Base-by-base conservation (phyloP, 2,329 filamentous ascomycete species). In the Botrytis elliptica region DNA sequence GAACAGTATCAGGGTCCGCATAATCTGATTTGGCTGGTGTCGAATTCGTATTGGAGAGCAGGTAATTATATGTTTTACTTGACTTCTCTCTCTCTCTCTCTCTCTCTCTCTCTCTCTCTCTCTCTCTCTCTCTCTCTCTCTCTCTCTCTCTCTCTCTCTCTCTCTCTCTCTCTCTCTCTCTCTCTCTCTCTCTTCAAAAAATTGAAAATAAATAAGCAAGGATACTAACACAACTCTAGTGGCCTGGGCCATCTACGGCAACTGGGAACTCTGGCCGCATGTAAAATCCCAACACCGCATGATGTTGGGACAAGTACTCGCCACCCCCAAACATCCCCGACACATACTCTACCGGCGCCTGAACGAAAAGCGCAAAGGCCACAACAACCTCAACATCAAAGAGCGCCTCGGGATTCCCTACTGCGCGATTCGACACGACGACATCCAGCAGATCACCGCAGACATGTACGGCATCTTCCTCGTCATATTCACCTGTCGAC, bases 221-320 rank as follows among this genome's bases (percentile, higher is more conserved):
- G 2, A 40, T 40, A 1, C 49, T 68, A 57, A 68, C n/a, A 22
- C 38, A 10, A 57, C 5, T 25, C 20, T 6, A 69, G 66, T 69
- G 36, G 66, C 66, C 14, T 69, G 66, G 66, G 40, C 36, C 12
- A 29, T 72, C 14, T 68, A 68, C 59, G 70, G 62, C 5, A 55
- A 72, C 33, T 68, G 64, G 49, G 36, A 62, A 33, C 29, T 36
- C 2, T 73, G 44, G 55, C 36, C 42, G 1, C n/a, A 36, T 0
- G 71, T 73, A 3, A 73, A 73, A 44, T 36, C 71, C 10, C 55
- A 73, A n/a, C 65, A 70, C 42, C n/a, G 33, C 10, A n/a, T 14
- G 2, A 44, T 33, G 8, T 22, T 73, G 6, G 29, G 57, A 2
- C 18, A 12, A 12, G 57, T 46, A 20, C 33, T 63, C 8, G 10